Evolutionary conservation across 2,329 filamentous ascomycete species (phyloP).

Genomic region (Neocucurbitaria cava): DNA sequence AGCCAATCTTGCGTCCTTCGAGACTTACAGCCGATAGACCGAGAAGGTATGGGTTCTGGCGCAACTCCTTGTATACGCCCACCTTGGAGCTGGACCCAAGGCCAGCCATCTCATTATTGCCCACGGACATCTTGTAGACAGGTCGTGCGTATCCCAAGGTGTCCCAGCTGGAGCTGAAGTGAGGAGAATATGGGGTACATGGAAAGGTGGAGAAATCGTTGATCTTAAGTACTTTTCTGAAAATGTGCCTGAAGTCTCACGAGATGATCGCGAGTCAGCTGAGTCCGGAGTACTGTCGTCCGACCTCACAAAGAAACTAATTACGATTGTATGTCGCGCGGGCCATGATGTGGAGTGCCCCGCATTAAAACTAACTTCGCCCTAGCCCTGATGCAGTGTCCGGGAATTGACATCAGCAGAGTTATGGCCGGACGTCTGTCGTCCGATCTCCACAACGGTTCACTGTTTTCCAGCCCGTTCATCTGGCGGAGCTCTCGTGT

Average conservation of each 20-base stretch:
- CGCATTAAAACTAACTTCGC: constrained; percentile 10
- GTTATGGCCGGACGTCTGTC: constrained; percentile 24
- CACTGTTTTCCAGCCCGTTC: not conserved
- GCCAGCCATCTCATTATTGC: constrained; percentile 1
- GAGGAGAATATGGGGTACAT: not conserved
- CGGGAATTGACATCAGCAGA: constrained; percentile 10
- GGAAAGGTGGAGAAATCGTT: not conserved
- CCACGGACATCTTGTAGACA: not conserved
- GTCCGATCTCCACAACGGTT: constrained; percentile 22
- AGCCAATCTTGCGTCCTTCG: rapidly evolving
- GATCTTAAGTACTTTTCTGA: constrained; percentile 12
- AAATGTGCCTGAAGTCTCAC: constrained; percentile 2
- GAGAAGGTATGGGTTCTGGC: constrained; percentile 28
- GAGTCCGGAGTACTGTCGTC: constrained; percentile 21
- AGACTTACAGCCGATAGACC: constrained; percentile 21
- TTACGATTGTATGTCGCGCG: constrained; percentile 6
- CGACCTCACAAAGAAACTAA: constrained; percentile 17
- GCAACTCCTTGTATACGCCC: constrained; percentile 27
- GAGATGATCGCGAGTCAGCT: constrained; percentile 11
- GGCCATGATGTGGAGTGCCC: constrained; percentile 8
- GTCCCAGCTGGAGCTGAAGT: not conserved
- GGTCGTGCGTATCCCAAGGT: not conserved
- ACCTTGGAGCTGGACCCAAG: constrained; percentile 13
- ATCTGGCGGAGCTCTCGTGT: not conserved
- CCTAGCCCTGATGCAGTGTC: constrained; percentile 7